A percentile compares a stretch with the other conserved stretches of the same genome.
These are phyloP conservation scores for Hypomontagnella monticulosa DNA, from an alignment of 495 filamentous ascomycete genomes.

Conservation along the genomic window DNA sequence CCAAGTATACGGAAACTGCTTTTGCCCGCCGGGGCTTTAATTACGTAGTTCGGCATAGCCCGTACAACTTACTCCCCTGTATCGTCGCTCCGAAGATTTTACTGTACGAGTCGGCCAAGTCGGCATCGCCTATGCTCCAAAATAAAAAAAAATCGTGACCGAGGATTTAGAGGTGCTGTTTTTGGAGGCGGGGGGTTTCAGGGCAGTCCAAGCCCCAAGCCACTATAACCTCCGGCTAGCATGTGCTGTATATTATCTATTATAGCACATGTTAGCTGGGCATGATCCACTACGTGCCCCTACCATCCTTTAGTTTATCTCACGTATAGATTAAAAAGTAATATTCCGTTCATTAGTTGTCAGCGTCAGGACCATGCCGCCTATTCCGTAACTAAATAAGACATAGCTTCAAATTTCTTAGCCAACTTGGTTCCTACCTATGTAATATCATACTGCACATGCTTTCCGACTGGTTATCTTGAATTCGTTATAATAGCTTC, in stretches of 20 bases:
- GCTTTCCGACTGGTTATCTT: constrained; percentile 23
- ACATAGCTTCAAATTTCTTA: constrained; percentile 4
- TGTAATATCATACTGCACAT: constrained; percentile 7
- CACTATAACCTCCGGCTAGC: constrained; percentile 19
- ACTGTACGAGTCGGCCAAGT: constrained; percentile 20
- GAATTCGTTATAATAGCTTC: constrained; percentile 18
- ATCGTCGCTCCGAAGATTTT: constrained; percentile 9
- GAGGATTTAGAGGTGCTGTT: constrained; percentile 13
- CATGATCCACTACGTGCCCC: constrained; percentile 5
- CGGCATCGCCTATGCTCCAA: no score
- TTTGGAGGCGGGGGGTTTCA: constrained; percentile 33
- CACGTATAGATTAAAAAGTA: no score
- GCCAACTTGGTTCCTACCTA: neutral
- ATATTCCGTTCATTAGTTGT: no score
- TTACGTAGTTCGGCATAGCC: constrained; percentile 31
- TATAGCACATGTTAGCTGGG: neutral
- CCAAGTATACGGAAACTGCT: constrained; percentile 7
- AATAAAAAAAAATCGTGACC: constrained; percentile 4
- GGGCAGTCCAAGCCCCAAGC: constrained; percentile 27
- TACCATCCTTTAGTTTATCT: neutral
- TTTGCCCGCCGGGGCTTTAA: constrained; percentile 22
- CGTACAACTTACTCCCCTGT: constrained; percentile 6
- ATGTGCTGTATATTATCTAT: constrained; percentile 8
- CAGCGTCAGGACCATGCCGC: neutral
- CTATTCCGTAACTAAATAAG: neutral